Base-by-base conservation (phyloP, 2,329 filamentous ascomycete species). In the Cordyceps tenuipes region DNA sequence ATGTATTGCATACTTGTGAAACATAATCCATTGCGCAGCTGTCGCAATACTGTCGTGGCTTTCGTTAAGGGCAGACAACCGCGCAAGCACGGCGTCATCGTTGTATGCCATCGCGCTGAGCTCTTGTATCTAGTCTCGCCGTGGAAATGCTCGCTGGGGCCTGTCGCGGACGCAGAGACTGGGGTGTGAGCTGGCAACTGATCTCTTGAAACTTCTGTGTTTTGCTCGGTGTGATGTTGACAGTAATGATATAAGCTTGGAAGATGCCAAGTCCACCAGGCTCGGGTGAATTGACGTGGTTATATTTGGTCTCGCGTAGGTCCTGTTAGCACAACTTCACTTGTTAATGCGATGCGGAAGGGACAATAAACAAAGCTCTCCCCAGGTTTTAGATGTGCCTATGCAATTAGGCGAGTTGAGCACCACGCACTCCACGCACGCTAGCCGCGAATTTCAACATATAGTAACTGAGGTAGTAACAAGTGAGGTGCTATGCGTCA, bases 1-100 rank as follows among this genome's bases (percentile, higher is more conserved):
- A 44, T 31, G 44, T 19, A 26, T 72, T 63, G 29, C 57, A 39
- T 85, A 96, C 91, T 91, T 88, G 76, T 99, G 93, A 73, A 99
- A 99, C 88, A 99, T 95, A 63, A 99, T 94, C 95, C 95, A 99
- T 85, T 97, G 93, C 61, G 94, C 91, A 63, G 96, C 92, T 41
- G 90, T 93, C 63, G 96, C 84, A 70, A 99, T 97, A 75, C 91
- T 95, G 72, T 99, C 94, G 73, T 99, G 93, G 12, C 91, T 96
- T 76, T 99, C 95, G 75, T 96, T 97, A 63, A 99, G 83, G 47
- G 91, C 90, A 36, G 92, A 95, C 58, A 99, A 87, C 78, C 97
- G 97, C 58, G 93, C 91, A 72, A 92, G 85, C 60, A 99, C 91
- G 51, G 91, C 90, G 77, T 99, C 94, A 75, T 97, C 92, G 66